Base-by-base conservation (phyloP, 2,329 filamentous ascomycete species). In the Bipolaris victoriae region DNA sequence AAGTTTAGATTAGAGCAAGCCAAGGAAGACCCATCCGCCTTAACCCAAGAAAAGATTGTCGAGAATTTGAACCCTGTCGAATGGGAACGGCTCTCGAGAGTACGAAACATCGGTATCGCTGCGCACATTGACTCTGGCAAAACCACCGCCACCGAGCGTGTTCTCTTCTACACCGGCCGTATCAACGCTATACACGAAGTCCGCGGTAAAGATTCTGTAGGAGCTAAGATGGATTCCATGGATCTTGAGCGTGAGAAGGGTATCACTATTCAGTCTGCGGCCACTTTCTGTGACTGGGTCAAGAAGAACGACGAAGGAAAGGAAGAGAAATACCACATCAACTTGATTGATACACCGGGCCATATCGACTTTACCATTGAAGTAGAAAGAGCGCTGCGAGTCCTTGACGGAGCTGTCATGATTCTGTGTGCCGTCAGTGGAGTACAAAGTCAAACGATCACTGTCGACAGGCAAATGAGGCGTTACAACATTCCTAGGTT, bases 191-290 rank as follows among this genome's bases (percentile, higher is more conserved):
- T 99, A 71, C 95, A 99, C 82, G 95, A 99, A 80, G 95, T 99
- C 41, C 87, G 95, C 72, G 92, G 92, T 58, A 93, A 94, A 74
- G 95, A 99, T 84, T 87, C 90, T 35, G 92, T 97, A 39, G 95
- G 95, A 64, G 95, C 95, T 60, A 99, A 99, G 83, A 99, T 99
- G 95, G 95, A 99, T 82, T 97, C 93, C 24, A 99, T 99, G 95
- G 95, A 99, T 69, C 83, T 99, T 67, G 95, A 99, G 81, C 86
- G 95, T 78, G 95, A 98, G 78, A 97, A 97, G 82, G 95, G 95
- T 71, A 99, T 99, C 77, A 99, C 95, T 56, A 99, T 99, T 72
- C 94, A 99, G 78, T 98, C 94, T 67, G 95, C 95, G 10, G 95
- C 95, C 22, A 99, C 95, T 0, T 99, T 97, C 77, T 96, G 92